Base-by-base conservation (phyloP, 805 yeast genomes). In the Wickerhamiella domercqiae region DNA sequence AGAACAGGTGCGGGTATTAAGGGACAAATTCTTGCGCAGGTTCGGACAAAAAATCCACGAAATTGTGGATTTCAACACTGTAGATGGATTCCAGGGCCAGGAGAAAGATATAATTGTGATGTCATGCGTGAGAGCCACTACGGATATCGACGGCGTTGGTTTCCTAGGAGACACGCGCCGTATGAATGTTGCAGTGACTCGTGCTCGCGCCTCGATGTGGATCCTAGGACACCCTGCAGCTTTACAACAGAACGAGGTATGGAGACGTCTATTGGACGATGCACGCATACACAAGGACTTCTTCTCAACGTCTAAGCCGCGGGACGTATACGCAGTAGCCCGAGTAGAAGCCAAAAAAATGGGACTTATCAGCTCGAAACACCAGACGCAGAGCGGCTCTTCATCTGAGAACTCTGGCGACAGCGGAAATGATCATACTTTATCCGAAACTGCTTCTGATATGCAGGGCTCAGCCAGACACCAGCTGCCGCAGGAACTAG, bases 21-120 rank as follows among this genome's bases (percentile, higher is more conserved):
- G 70, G 45, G 64, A 67, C 15, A 56, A 65, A 1, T 87, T 90
- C 50, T 54, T 60, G 4, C 61, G 62, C 13, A 61, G 62, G 38
- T 78, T 69, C 50, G 97, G 97, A 7, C 61, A 61, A 2, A 51
- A 61, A 3, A 77, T 87, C 24, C 55, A 68, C 15, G 66, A 70
- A 21, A 75, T 71, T 37, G 73, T 93, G 35, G 93, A 81, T 52
- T 84, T 90, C 60, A 84, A 86, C 52, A 83, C 99, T 0, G 84
- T 90, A 42, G 99, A 90, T 66, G 98, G 97, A 1, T 90, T 86
- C 55, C 99, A 84, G 62, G 96, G 94, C 45, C 97, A 90, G 57
- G 99, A 90, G 54, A 90, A 87, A 56, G 96, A 87, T 45, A 73
- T 90, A 34, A 82, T 90, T 44, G 71, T 90, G 35, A 77, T 90